Evolutionary conservation across 352 stramenopile genomes (phyloP), one percentile per base, ranked within the genome.

Genomic region (Phytophthora aleatoria): DNA sequence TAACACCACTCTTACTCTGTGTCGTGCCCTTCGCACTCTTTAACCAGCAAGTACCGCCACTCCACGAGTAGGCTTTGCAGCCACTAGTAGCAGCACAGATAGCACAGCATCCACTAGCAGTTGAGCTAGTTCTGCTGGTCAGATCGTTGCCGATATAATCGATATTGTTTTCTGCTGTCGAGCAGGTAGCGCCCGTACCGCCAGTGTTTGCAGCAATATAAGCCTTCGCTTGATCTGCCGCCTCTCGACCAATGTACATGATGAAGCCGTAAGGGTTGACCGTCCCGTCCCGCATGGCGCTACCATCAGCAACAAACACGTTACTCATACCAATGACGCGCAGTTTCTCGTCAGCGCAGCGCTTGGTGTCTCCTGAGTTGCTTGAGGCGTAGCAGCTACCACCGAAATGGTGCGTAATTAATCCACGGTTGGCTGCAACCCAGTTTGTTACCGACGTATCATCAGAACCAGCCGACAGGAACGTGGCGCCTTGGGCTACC

Each of bases 251-350:
- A 15, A 85, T 74, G 69, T 94, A 90, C 81, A 88, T 92, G 57
- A 91, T 70, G 50, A 90, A 91, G 20, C 74, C 81, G 60, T 87
- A 91, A 49, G 81, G 83, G 61, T 88, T 91, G 28, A 83, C 73
- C 0, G 83, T 91, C 4, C 82, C 85, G 7, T 87, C 81, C 7
- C 68, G 67, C 82, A 89, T 88, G 12, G 78, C 67, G 24, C 68
- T 86, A 3, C 66, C 82, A 45, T 94, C 83, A 1, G 64, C 73
- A 12, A 94, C 66, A 45, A 88, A 92, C 20, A 91, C 66, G 68
- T 94, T 92, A 57, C 44, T 77, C 5, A 80, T 90, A 24, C 82
- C 85, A 11, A 90, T 24, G 5, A 93, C 79, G 0, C 69, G 69
- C 41, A 91, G 53, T 56, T 83, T 87, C 2, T 80, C 65, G 27